phyloP scores from a whole-genome alignment of 140 eudicot genomes.

The Stevia rebaudiana region DNA sequence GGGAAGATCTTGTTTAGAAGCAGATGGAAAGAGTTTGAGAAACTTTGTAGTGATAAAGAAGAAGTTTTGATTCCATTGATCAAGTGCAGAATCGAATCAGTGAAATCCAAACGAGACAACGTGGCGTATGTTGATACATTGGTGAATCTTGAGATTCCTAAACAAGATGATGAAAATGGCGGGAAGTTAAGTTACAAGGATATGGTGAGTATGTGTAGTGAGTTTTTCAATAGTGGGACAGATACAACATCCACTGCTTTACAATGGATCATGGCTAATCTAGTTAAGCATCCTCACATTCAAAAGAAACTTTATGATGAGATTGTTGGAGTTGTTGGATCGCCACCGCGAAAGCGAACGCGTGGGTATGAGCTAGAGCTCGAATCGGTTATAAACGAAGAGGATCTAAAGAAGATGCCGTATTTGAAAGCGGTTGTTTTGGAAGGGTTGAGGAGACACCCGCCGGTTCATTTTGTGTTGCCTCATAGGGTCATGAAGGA shows the following conservation, averaged over 20 bases:
- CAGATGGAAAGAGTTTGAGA: constrained; percentile 37
- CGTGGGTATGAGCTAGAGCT: not conserved
- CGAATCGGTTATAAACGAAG: constrained; percentile 29
- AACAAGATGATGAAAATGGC: constrained; percentile 22
- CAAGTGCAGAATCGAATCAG: constrained; percentile 26
- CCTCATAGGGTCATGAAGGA: constrained; percentile 23
- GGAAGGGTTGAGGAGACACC: constrained; percentile 36
- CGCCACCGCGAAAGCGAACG: not conserved
- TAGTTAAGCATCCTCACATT: constrained; percentile 27
- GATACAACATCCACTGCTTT: constrained; percentile 53
- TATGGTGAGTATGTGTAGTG: constrained; percentile 50
- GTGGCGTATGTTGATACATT: constrained; percentile 53
- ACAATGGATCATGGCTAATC: constrained; percentile 56
- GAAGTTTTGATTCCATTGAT: constrained; percentile 43
- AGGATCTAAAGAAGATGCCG: constrained; percentile 48
- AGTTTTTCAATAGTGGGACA: constrained; percentile 37
- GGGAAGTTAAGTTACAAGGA: constrained; percentile 44
- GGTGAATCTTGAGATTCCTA: constrained; percentile 34
- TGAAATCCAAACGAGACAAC: not conserved
- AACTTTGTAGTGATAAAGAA: constrained; percentile 27
- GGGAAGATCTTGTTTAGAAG: constrained; percentile 43
- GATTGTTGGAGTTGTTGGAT: constrained; percentile 29
- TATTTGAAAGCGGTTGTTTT: constrained; percentile 39
- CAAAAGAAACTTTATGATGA: constrained; percentile 49
- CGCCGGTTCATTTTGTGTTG: constrained; percentile 18